These are phyloP conservation scores for Claviceps spartinae DNA, from an alignment of 2,329 filamentous ascomycete genomes.

Conservation along the genomic window DNA sequence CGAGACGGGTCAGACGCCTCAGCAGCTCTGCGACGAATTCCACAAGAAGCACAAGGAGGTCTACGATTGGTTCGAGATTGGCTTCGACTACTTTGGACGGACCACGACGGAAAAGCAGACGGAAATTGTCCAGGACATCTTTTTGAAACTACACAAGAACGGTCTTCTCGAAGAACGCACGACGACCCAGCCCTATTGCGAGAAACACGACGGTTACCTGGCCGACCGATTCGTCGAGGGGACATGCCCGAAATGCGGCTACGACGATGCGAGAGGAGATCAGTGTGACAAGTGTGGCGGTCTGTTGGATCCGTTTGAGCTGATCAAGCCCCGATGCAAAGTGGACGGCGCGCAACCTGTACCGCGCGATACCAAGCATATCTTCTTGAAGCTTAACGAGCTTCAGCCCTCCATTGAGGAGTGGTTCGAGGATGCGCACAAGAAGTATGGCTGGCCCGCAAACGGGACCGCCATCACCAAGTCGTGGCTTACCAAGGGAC, in stretches of 20 bases:
- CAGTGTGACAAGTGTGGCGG: conserved; percentile 65
- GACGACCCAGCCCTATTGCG: conserved; percentile 84
- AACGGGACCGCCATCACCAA: conserved; percentile 68
- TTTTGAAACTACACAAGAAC: conserved; percentile 75
- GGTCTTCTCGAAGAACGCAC: conserved; percentile 77
- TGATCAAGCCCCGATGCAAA: conserved; percentile 84
- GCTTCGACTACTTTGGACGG: conserved; percentile 87
- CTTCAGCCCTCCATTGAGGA: conserved; percentile 62
- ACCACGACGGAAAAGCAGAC: conserved; percentile 85
- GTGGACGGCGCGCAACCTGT: conserved; percentile 74
- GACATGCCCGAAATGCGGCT: conserved; percentile 60
- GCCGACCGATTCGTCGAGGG: conserved; percentile 81
- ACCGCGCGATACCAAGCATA: conserved; percentile 71
- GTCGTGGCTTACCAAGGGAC: conserved; percentile 69
- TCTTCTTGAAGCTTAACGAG: conserved; percentile 77
- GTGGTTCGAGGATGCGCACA: conserved; percentile 63
- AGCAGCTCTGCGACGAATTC: conserved; percentile 84
- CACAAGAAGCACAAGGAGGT: conserved; percentile 79
- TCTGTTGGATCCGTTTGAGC: conserved; percentile 56
- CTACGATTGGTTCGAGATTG: conserved; percentile 93
- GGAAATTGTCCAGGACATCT: conserved; percentile 84
- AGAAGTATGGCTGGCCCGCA: conserved; percentile 61
- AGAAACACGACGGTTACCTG: conserved; percentile 60
- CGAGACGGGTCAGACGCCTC: conserved; percentile 69
- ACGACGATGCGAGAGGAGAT: conserved; percentile 57